phyloP scores from a whole-genome alignment of 331 rosid genomes.

The Prunus yedoensis region DNA sequence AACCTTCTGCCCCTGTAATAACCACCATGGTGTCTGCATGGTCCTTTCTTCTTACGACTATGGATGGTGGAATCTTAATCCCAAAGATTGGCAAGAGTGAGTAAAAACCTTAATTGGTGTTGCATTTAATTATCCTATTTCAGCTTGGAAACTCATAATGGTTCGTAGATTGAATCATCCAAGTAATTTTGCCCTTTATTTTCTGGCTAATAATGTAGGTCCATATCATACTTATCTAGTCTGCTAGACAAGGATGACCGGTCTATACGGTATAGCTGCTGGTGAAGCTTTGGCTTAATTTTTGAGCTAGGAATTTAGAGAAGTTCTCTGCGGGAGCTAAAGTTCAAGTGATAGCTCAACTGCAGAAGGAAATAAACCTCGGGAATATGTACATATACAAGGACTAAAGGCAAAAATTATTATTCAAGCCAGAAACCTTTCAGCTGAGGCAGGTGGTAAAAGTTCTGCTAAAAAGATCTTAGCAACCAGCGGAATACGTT shows the following conservation, averaged over 20 bases:
- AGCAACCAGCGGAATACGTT: slow-evolving; percentile 81
- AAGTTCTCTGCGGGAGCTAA: slow-evolving; percentile 49
- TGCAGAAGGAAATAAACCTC: slow-evolving; percentile 56
- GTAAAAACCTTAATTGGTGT: slow-evolving; percentile 8
- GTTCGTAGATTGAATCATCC: neutral
- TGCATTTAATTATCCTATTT: neutral
- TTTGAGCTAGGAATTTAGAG: slow-evolving; percentile 74
- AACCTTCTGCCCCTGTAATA: slow-evolving; percentile 60
- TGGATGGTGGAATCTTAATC: slow-evolving; percentile 58
- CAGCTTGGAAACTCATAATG: neutral
- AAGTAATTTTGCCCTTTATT: neutral
- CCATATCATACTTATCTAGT: slow-evolving; percentile 67
- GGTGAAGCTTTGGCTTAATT: slow-evolving; percentile 88
- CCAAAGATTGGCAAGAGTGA: slow-evolving; percentile 85
- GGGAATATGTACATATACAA: slow-evolving; percentile 57
- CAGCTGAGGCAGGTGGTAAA: slow-evolving; percentile 90
- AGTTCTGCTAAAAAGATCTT: slow-evolving; percentile 92
- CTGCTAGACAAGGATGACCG: slow-evolving; percentile 94
- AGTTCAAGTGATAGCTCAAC: slow-evolving; percentile 34
- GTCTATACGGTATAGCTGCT: slow-evolving; percentile 80
- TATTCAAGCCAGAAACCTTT: slow-evolving; percentile 71
- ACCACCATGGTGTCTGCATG: slow-evolving; percentile 73
- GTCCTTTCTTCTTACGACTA: slow-evolving; percentile 91
- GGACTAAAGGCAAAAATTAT: slow-evolving; percentile 79
- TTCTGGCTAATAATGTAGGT: slow-evolving; percentile 49